Evolutionary conservation across 352 stramenopile species (phyloP), one percentile per base, ranked within the genome.

Genomic region (Globisporangium solare): DNA sequence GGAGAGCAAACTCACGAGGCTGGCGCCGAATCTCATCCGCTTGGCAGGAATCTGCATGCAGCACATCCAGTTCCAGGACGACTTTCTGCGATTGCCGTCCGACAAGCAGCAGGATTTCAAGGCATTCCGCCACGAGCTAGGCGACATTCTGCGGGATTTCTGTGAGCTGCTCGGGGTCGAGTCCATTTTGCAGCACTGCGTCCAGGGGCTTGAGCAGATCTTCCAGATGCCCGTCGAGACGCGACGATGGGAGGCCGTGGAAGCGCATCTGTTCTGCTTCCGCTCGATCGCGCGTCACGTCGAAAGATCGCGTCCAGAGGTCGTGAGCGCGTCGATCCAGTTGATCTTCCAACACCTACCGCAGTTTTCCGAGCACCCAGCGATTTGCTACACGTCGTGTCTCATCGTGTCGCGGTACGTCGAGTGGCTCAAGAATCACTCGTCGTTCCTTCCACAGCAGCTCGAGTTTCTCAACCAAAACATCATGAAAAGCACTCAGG

Each of bases 61-160:
- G 35, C 92, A 90, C 51, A 56, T 95, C 46, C 83, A 89, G 47
- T 95, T 95, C 37, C 60, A 66, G 24, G 74, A 87, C 7, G 74
- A 79, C 6, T 95, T 95, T 49, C 72, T 68, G 2, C 61, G 52
- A 20, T 61, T 93, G 4, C 83, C 83, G 1, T 41, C 20, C 8
- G 85, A 95, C 61, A 91, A 89, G 52, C 71, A 88, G 42, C 78
- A 88, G 51, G 81, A 95, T 54, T 90, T 93, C 60, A 93, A 93
- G 61, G 67, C 63, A 0, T 94, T 93, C 35, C 79, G 85, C n/a
- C 75, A 88, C 39, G 78, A 78, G 18, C 63, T 95, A 1, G 83
- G 85, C 5, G 85, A 95, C 57, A 86, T 95, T 48, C 58, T 95
- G 14, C 79, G 83, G 1, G 83, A 93, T 43, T 90, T 83, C 56